Percentiles rank a stretch among this genome's conserved stretches.
phyloP scores from a whole-genome alignment of 306 rosid genomes.

The Ceratonia siliqua region DNA sequence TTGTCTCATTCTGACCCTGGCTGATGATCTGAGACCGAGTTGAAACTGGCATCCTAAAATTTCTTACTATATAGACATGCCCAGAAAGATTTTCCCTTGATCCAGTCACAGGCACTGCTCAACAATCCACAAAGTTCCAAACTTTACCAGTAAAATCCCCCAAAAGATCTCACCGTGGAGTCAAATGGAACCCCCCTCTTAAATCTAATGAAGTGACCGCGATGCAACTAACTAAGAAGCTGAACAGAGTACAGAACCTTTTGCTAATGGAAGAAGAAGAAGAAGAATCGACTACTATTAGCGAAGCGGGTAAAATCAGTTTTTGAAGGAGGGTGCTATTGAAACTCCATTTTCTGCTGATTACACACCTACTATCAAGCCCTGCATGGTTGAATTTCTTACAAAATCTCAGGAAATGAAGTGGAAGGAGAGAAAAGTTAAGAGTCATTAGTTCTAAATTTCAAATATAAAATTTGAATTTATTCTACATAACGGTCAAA shows the following conservation, averaged over 20 bases:
- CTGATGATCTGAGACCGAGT: constrained; percentile 66
- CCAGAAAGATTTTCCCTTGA: constrained; percentile 32
- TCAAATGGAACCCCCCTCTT: neutral
- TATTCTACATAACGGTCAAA: constrained; percentile 62
- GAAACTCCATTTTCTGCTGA: constrained; percentile 34
- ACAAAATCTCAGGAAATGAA: neutral
- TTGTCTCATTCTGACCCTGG: constrained; percentile 38
- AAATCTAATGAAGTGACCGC: neutral
- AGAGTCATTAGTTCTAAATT: neutral
- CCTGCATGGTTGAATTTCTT: neutral
- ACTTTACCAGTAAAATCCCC: constrained; percentile 9
- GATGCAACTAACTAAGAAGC: neutral
- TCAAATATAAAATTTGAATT: constrained; percentile 39
- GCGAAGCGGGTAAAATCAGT: constrained; percentile 30
- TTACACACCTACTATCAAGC: neutral
- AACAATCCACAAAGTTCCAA: neutral
- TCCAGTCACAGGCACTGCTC: constrained; percentile 28
- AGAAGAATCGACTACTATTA: constrained; percentile 31
- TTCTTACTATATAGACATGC: constrained; percentile 41
- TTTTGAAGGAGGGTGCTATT: constrained; percentile 29
- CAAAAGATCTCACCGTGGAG: neutral
- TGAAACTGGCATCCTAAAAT: constrained; percentile 77
- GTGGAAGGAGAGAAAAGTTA: constrained; percentile 39
- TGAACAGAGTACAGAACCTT: neutral
- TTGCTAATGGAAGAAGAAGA: constrained; percentile 26